Evolutionary conservation across 2,329 filamentous ascomycete genomes (phyloP).

Genomic region (Apiospora marii): DNA sequence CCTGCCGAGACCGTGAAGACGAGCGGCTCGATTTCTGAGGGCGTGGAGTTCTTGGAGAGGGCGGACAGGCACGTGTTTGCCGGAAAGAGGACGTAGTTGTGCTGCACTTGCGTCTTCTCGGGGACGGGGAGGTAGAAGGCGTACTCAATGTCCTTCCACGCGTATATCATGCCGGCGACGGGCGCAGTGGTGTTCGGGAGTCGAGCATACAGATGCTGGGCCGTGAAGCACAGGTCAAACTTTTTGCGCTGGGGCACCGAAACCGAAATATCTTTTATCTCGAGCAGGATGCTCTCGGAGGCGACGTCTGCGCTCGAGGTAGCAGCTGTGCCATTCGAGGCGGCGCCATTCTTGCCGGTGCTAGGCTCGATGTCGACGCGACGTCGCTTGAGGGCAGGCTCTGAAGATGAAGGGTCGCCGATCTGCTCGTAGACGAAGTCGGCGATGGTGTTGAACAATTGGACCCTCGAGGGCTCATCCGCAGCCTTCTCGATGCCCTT

Average conservation of each 20-base stretch:
- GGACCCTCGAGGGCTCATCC: slow-evolving; percentile 57
- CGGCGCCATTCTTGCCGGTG: slow-evolving; percentile 34
- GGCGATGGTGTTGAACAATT: slow-evolving; percentile 65
- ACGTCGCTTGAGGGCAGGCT: slow-evolving; percentile 61
- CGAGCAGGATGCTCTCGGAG: slow-evolving; percentile 62
- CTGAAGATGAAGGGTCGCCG: slow-evolving; percentile 35
- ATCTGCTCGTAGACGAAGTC: slow-evolving; percentile 57
- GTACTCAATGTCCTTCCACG: slow-evolving; percentile 70
- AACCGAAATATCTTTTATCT: slow-evolving; percentile 72
- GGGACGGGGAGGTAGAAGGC: slow-evolving; percentile 71
- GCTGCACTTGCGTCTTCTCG: slow-evolving; percentile 70
- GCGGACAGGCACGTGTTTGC: slow-evolving; percentile 60
- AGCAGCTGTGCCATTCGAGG: slow-evolving; percentile 29
- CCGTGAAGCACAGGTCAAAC: slow-evolving; percentile 69
- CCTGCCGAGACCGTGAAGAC: slow-evolving; percentile 69
- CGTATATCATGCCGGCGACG: slow-evolving; percentile 61
- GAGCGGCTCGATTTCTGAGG: slow-evolving; percentile 60
- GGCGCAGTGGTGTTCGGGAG: slow-evolving; percentile 59
- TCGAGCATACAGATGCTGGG: slow-evolving; percentile 65
- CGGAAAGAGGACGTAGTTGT: slow-evolving; percentile 72
- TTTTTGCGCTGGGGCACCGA: slow-evolving; percentile 74
- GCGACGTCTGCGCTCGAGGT: slow-evolving; percentile 49
- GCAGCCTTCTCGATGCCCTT: slow-evolving; percentile 60
- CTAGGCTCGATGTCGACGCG: slow-evolving; percentile 55
- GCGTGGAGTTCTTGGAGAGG: slow-evolving; percentile 47